Percentiles rank a stretch among this genome's conserved stretches.
phyloP scores from a whole-genome alignment of 2,329 filamentous ascomycete genomes.

The Diaporthe ilicicola region DNA sequence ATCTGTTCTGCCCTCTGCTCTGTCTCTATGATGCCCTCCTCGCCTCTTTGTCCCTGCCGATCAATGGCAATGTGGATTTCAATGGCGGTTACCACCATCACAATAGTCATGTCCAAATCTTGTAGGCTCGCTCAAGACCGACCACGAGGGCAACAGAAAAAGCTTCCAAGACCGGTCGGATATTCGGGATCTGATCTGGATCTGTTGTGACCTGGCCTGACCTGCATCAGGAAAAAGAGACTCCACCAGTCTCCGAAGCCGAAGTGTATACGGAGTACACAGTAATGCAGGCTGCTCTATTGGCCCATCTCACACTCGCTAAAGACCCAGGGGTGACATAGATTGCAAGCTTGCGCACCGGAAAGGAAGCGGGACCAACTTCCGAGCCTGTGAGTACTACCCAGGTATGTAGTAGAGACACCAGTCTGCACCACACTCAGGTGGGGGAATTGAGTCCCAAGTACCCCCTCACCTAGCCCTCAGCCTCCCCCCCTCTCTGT shows the following conservation, averaged over 20 bases:
- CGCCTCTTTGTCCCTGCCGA: neutral
- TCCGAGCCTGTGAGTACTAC: neutral
- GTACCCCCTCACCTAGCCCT: neutral
- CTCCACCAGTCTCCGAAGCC: conserved; percentile 14
- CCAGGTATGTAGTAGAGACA: neutral
- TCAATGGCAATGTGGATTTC: neutral
- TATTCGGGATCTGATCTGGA: conserved; percentile 22
- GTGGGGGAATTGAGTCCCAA: neutral
- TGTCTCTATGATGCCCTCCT: neutral
- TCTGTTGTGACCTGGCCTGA: conserved; percentile 15
- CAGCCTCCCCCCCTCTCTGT: neutral
- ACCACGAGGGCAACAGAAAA: neutral
- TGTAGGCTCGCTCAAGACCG: neutral
- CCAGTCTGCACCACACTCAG: fast-evolving
- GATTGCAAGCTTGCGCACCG: neutral
- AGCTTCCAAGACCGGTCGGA: neutral
- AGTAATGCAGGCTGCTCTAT: conserved; percentile 16
- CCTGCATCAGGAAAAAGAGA: neutral
- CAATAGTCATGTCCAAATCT: neutral
- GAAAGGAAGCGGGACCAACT: conserved; percentile 7
- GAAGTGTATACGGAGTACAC: conserved; percentile 4
- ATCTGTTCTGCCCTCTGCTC: neutral
- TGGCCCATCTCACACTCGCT: neutral
- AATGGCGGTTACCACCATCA: neutral
- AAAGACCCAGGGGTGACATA: neutral